Evolutionary conservation across 768 basidiomycete species (phyloP).

Genomic region (Termitomyces heimii): DNA sequence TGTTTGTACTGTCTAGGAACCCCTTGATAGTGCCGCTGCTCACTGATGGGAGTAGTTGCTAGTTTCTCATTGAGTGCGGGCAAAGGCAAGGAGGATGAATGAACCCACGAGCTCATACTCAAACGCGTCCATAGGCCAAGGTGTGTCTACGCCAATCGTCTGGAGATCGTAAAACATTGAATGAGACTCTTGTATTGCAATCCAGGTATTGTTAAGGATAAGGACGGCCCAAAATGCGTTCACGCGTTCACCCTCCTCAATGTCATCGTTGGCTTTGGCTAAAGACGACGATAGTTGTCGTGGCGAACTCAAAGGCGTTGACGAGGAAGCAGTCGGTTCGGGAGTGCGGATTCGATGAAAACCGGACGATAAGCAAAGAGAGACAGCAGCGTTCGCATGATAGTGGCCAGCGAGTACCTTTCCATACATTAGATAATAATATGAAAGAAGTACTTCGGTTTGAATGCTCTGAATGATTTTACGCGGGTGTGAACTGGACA

Average conservation of each 20-base stretch:
- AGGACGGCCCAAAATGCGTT: constrained; percentile 28
- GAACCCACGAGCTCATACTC: constrained; percentile 11
- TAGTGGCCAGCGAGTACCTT: constrained; percentile 43
- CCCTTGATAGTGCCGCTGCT: constrained; percentile 20
- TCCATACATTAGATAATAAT: constrained; percentile 44
- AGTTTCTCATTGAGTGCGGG: neutral
- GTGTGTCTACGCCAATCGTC: constrained; percentile 24
- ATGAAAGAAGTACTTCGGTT: constrained; percentile 46
- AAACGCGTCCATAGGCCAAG: constrained; percentile 26
- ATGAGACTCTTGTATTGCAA: constrained; percentile 35
- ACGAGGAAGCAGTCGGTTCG: neutral
- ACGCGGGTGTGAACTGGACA: constrained; percentile 34
- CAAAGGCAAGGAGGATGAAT: neutral
- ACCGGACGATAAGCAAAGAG: constrained; percentile 28
- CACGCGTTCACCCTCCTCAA: constrained; percentile 26
- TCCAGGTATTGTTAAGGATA: constrained; percentile 41
- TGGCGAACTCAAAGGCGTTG: constrained; percentile 1
- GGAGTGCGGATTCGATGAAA: constrained; percentile 27
- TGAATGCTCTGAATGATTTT: constrained; percentile 38
- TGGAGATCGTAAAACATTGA: constrained; percentile 36
- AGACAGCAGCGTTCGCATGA: constrained; percentile 40
- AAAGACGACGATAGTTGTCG: constrained; percentile 22
- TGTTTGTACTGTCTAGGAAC: constrained; percentile 19
- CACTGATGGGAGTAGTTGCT: constrained; percentile 11
- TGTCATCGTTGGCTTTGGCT: constrained; percentile 12